Conservation (phyloP, 768 basidiomycete genomes). For the Obba rivulosa region DNA sequence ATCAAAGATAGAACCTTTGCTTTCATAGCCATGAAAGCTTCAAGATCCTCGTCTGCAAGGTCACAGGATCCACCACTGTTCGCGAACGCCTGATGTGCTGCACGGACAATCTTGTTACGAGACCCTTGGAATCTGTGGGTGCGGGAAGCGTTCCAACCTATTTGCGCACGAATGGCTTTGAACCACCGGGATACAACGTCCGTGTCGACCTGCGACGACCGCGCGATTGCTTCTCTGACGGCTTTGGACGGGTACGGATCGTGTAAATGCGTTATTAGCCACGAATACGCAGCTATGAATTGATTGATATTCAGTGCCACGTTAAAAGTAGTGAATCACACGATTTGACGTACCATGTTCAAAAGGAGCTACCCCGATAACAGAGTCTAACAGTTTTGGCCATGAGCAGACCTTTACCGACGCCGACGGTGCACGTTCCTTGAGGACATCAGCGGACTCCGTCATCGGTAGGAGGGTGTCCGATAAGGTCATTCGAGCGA, state of each 20-base stretch:
- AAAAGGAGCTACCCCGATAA: too few species aligned
- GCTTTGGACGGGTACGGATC: slow-evolving; percentile 15
- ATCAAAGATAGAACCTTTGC: neutral
- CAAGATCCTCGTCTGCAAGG: neutral
- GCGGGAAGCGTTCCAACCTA: slow-evolving; percentile 8
- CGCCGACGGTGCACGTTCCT: too few species aligned
- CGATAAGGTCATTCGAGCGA: neutral
- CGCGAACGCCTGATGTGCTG: neutral
- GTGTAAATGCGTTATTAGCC: slow-evolving; percentile 5
- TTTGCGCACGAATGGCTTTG: slow-evolving; percentile 5
- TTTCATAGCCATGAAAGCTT: neutral
- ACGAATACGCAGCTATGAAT: slow-evolving; percentile 1
- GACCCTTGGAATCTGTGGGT: slow-evolving; percentile 6
- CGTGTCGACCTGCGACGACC: slow-evolving; percentile 1
- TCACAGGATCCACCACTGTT: neutral
- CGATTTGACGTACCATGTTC: too few species aligned
- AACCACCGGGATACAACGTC: slow-evolving; percentile 10
- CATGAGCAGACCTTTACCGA: too few species aligned
- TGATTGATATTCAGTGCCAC: too few species aligned
- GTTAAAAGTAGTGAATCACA: too few species aligned
- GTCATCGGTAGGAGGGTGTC: too few species aligned
- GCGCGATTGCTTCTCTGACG: slow-evolving; percentile 8
- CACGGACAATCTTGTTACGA: slow-evolving; percentile 4
- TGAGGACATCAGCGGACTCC: too few species aligned
- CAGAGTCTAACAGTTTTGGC: too few species aligned